These are phyloP conservation scores for Aspergillus intermedius DNA, from an alignment of 2,329 filamentous ascomycete species.

Conservation along the genomic window DNA sequence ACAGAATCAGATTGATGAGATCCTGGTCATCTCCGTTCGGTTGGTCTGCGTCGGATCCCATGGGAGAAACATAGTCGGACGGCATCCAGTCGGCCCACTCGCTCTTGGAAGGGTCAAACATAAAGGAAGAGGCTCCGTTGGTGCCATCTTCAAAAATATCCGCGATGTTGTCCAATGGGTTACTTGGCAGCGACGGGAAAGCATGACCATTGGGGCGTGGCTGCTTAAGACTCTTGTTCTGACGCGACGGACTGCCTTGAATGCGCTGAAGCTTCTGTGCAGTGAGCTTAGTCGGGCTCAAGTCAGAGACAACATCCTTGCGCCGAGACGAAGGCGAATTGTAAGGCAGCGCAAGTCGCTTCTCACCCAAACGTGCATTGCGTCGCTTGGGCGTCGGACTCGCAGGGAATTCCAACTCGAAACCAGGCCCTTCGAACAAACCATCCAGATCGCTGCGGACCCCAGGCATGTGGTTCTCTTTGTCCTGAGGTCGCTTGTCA, in stretches of 20 bases:
- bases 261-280: constrained; percentile 29
- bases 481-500: constrained; percentile 43
- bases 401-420: constrained; percentile 50
- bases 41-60: constrained; percentile 20
- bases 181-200: constrained; percentile 16
- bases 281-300: constrained; percentile 25
- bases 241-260: constrained; percentile 19
- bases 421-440: constrained; percentile 58
- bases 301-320: constrained; percentile 14
- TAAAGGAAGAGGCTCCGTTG: constrained; percentile 22
- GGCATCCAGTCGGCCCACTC: constrained; percentile 35
- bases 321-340: constrained; percentile 26
- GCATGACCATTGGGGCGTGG: constrained; percentile 12
- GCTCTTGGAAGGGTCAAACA: constrained; percentile 21
- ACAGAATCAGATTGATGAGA: constrained; percentile 31
- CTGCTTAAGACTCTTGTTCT: constrained; percentile 20
- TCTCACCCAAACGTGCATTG: constrained; percentile 40
- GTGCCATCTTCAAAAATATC: constrained; percentile 30
- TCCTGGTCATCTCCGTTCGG: constrained; percentile 19
- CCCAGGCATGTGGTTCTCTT: constrained; percentile 50
- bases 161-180: constrained; percentile 27
- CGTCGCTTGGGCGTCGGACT: constrained; percentile 48
- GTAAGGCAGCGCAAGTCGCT: constrained; percentile 32
- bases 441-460: constrained; percentile 51
- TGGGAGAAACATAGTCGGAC: constrained; percentile 28